phyloP scores from a whole-genome alignment of 257 asterid species.

The Ilex aquifolium region DNA sequence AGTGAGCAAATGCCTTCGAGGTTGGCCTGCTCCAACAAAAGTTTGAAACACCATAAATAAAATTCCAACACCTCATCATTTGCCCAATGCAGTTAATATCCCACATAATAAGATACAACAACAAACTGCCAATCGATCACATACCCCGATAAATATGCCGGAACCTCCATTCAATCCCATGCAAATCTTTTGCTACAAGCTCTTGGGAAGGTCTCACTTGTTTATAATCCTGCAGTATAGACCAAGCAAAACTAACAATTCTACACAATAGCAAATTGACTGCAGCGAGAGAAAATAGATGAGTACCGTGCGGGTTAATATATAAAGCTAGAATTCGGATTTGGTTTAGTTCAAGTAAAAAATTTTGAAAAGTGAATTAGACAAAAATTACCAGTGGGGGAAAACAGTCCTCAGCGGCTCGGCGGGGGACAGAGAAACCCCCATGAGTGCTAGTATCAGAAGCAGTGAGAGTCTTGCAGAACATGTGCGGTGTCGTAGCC shows the following conservation, averaged over 20 bases:
- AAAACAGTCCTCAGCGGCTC: conserved; percentile 97
- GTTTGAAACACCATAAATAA: too few species aligned
- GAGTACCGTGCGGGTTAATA: neutral
- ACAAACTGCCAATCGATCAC: neutral
- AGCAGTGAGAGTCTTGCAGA: conserved; percentile 93
- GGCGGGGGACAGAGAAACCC: conserved; percentile 98
- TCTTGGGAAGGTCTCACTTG: conserved; percentile 98
- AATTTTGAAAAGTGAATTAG: neutral
- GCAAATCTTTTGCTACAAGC: conserved; percentile 91
- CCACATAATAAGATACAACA: neutral
- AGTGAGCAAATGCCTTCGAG: conserved; percentile 4
- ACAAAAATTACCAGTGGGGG: conserved; percentile 70
- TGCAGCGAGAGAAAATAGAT: neutral
- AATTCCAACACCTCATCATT: too few species aligned
- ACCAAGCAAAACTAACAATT: conserved; percentile 3
- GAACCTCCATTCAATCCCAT: conserved; percentile 87
- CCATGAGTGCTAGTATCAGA: conserved; percentile 99
- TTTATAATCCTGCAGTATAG: conserved; percentile 56
- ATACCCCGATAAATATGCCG: conserved; percentile 93
- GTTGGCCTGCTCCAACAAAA: conserved; percentile 1
- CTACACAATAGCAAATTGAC: neutral
- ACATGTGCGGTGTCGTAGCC: conserved; percentile 82
- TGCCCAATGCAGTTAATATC: neutral
- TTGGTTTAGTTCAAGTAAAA: too few species aligned
- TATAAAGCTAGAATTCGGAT: too few species aligned